Evolutionary conservation across 495 filamentous ascomycete species (phyloP), one percentile per base, ranked within the genome.

Genomic region (Parathielavia hyrcaniae): DNA sequence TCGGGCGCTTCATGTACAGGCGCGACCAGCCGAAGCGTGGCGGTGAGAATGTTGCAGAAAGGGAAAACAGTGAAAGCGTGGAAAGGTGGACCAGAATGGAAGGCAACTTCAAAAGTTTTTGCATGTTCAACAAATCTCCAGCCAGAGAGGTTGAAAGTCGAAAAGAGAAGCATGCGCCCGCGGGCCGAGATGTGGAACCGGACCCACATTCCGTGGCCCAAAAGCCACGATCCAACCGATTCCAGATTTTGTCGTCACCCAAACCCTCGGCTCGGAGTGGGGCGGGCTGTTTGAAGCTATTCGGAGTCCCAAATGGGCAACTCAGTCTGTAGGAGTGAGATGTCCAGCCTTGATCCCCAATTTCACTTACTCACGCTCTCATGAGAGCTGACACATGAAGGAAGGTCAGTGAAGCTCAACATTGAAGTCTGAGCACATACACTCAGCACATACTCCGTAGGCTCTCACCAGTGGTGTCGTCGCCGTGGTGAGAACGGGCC

Each of bases 281-380:
- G 26, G 22, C 55, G 5, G 1, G 1, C 2, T 12, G 7, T 13
- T 4, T 44, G 47, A 50, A 48, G 55, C 55, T 57, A 57, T 57
- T 57, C 55, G 9, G 55, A 57, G 39, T 11, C 44, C 46, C 38
- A 20, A 44, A 50, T 17, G 5, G 22, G 43, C 23, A 55, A 35
- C 7, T 36, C 14, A 1, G 44, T 12, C 20, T 4, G 11, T 14
- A 4, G 20, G 19, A 26, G 22, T 19, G 20, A 26, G 20, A 50
- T 39, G 30, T 39, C 17, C 34, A 51, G 2, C 19, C 26, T 0
- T 2, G 8, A 6, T 30, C 26, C 26, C 26, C 6, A 30, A 30
- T 30, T 6, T 30, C 26, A 30, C 6, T 6, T 30, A 2, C 6
- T 30, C 26, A 30, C 26, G 26, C 6, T 30, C 6, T 30, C 26